Conservation (phyloP, 1,284 basidiomycete genomes). For the Pascua guehoae region DNA sequence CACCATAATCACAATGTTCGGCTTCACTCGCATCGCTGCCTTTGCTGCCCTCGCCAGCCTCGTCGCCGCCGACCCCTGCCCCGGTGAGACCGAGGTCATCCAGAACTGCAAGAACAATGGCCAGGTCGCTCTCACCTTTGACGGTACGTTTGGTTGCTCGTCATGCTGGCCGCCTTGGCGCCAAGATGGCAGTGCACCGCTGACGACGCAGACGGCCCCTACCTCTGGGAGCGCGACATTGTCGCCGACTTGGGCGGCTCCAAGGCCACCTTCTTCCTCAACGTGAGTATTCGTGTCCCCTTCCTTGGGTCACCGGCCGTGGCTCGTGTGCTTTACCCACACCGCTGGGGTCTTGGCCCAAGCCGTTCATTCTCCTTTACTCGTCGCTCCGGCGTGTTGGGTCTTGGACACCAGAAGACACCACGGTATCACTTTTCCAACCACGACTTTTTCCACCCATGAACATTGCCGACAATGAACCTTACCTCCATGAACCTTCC, state of each 20-base stretch:
- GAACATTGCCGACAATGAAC: too few relatives aligned
- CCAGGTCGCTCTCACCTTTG: slow-evolving; percentile 55
- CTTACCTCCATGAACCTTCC: too few relatives aligned
- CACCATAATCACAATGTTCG: slow-evolving; percentile 3
- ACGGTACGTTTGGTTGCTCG: slow-evolving; percentile 37
- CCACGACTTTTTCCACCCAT: too few relatives aligned
- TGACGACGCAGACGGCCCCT: slow-evolving; percentile 52
- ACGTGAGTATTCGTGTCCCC: slow-evolving; percentile 29
- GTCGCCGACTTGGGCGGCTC: slow-evolving; percentile 50
- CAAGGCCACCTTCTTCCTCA: slow-evolving; percentile 60
- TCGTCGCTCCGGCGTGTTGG: too few relatives aligned
- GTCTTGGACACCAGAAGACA: too few relatives aligned
- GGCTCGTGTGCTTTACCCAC: slow-evolving; percentile 37
- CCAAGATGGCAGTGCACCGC: neutral
- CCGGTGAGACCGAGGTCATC: slow-evolving; percentile 26
- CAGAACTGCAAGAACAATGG: slow-evolving; percentile 36
- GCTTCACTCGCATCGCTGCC: slow-evolving; percentile 9
- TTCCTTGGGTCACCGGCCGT: neutral
- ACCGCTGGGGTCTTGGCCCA: too few relatives aligned
- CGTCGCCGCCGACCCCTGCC: slow-evolving; percentile 14
- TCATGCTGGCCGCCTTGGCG: neutral
- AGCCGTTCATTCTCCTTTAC: too few relatives aligned
- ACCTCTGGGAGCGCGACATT: slow-evolving; percentile 51
- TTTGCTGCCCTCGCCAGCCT: slow-evolving; percentile 19
- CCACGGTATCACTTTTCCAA: too few relatives aligned